Conservation (phyloP, 495 filamentous ascomycete genomes). For the Sporormia fimetaria region DNA sequence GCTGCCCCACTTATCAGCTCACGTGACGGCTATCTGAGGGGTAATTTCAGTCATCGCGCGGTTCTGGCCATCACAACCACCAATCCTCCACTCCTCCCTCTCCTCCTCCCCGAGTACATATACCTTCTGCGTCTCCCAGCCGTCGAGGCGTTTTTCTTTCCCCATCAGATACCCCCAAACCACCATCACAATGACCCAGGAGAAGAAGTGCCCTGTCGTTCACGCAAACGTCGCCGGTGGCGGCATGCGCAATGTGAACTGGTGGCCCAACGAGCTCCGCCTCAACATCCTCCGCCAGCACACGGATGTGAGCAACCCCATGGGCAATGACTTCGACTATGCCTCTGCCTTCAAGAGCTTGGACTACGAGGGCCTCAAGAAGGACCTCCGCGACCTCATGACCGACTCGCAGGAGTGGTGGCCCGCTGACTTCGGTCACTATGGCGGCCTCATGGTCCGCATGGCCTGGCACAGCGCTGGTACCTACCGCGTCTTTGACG, state of each 20-base stretch:
- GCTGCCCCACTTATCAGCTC: too few relatives aligned
- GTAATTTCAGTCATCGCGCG: too few relatives aligned
- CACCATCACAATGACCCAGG: too few relatives aligned
- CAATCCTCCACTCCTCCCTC: too few relatives aligned
- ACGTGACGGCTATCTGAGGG: too few relatives aligned
- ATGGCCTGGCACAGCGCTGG: conserved; percentile 70
- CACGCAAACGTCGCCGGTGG: conserved; percentile 47
- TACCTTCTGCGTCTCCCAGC: too few relatives aligned
- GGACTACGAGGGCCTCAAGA: conserved; percentile 60
- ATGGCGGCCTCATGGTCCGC: conserved; percentile 63
- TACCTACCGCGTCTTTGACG: conserved; percentile 61
- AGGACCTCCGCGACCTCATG: conserved; percentile 54
- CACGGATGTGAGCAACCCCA: conserved; percentile 47
- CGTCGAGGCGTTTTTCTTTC: too few relatives aligned
- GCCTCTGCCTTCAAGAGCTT: conserved; percentile 55
- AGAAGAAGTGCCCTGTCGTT: conserved; percentile 43
- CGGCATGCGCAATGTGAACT: conserved; percentile 52
- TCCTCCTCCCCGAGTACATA: too few relatives aligned
- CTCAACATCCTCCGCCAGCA: conserved; percentile 64
- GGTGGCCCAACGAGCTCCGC: conserved; percentile 56
- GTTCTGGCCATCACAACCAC: too few relatives aligned
- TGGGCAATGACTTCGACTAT: conserved; percentile 54
- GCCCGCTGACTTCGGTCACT: conserved; percentile 69
- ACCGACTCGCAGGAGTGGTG: conserved; percentile 67
- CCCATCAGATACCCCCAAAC: too few relatives aligned